Base-by-base conservation (phyloP, 345 rosid genomes). In the Eucalyptus marginata region DNA sequence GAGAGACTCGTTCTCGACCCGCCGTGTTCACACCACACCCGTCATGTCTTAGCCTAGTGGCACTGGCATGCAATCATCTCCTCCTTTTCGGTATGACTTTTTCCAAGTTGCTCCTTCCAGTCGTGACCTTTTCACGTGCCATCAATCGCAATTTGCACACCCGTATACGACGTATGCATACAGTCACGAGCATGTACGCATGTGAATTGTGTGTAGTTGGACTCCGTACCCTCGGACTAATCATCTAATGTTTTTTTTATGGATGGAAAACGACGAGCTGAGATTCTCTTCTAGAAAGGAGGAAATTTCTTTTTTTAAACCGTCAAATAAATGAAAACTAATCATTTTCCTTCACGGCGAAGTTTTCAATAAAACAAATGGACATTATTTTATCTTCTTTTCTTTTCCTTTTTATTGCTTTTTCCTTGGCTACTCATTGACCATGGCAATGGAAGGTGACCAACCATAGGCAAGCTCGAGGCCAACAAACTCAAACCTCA, bases 371-470 rank as follows among this genome's bases (percentile, higher is more conserved):
- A 5, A 17, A 68, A 68, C 13, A 33, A 68, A 68, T 17, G 4
- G 7, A 9, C 13, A 24, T 56, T 4, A 0, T 56, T 20, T 24
- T 54, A 8, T 15, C 3, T 6, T 51, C 7, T 8, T 8, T 13
- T 49, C 1, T 51, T 16, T 22, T 54, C 0, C 9, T 54, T 22
- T 4, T 56, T 56, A 22, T 56, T 4, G 4, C 9, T 52, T 52
- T 52, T 1, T 52, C 58, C 58, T 52, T 18, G 10, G 1, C 0
- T 52, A 1, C 25, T 52, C 10, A 20, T 2, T 20, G 0, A 52
- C 5, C 24, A 18, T 52, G 5, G 25, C 0, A 20, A 52, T 0
- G 0, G 24, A 18, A 1, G 0, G 0, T 52, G 58, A 52, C 25
- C 25, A 52, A 52, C 10, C 5, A 18, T 18, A 52, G 10, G 58